Percentiles rank a stretch among this genome's conserved stretches.
phyloP scores from a whole-genome alignment of 306 rosid species.

The Cicer cuneatum region DNA sequence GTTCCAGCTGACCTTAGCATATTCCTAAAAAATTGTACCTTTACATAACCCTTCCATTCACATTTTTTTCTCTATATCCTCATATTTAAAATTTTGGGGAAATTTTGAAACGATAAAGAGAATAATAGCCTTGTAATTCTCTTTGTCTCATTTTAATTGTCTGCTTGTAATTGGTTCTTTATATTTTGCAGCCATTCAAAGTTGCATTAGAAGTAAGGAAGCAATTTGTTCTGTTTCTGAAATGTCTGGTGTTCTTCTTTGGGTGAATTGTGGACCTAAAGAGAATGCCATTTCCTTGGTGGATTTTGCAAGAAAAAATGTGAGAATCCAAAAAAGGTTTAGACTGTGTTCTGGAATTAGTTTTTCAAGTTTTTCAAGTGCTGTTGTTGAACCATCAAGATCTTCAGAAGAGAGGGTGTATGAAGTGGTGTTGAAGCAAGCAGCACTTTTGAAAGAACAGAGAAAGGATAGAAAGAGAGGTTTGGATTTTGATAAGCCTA shows the following conservation, averaged over 20 bases:
- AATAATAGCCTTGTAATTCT: no score
- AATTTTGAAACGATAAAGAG: no score
- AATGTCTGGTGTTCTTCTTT: conserved; percentile 71
- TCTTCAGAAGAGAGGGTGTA: conserved; percentile 89
- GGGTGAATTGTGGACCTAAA: conserved; percentile 69
- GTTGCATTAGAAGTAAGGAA: neutral
- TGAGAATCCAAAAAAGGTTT: conserved; percentile 46
- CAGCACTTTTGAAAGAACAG: conserved; percentile 70
- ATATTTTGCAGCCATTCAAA: conserved; percentile 18
- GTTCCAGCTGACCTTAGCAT: conserved; percentile 31
- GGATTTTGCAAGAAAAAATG: conserved; percentile 42
- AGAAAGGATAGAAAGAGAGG: conserved; percentile 38
- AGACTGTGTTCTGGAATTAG: conserved; percentile 52
- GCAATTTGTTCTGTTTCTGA: conserved; percentile 14
- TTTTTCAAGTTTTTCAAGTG: conserved; percentile 58
- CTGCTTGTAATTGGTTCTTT: no score
- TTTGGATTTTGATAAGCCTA: conserved; percentile 47
- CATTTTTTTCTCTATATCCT: conserved; percentile 39
- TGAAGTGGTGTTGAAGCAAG: conserved; percentile 89
- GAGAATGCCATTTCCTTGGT: conserved; percentile 58
- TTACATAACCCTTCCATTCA: conserved; percentile 45
- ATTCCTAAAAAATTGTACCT: conserved; percentile 47
- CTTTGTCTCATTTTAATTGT: no score
- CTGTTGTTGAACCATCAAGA: conserved; percentile 64
- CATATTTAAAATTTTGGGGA: neutral